A percentile compares a stretch with the other conserved stretches of the same genome.
phyloP scores from a whole-genome alignment of 768 basidiomycete genomes.

The Naganishia vaughanmartiniae region DNA sequence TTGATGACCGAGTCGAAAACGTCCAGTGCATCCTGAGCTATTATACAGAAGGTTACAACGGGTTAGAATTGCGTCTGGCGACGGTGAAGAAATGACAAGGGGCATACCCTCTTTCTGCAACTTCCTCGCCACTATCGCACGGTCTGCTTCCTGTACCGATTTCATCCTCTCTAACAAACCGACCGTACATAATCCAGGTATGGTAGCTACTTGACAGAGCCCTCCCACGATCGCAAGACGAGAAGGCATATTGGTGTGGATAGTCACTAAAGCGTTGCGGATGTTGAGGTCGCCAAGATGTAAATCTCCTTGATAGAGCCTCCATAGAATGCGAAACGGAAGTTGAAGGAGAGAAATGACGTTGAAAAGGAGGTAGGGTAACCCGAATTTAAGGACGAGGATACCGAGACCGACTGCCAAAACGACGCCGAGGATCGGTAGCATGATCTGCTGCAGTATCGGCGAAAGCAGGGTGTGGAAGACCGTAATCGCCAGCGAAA shows the following conservation, averaged over 20 bases:
- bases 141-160: constrained; percentile 11
- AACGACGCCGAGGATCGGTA: neutral
- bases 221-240: neutral
- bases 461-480: constrained; percentile 7
- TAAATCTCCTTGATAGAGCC: constrained; percentile 4
- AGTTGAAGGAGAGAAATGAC: neutral
- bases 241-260: constrained; percentile 12
- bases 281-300: neutral
- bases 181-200: constrained; percentile 5
- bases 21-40: constrained; percentile 25
- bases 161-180: constrained; percentile 3
- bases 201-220: neutral
- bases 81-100: neutral
- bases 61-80: neutral
- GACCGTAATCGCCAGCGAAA: constrained; percentile 1
- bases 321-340: neutral
- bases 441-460: neutral
- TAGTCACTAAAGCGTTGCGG: neutral
- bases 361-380: constrained; percentile 3
- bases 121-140: constrained; percentile 22
- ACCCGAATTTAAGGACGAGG: neutral
- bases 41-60: neutral
- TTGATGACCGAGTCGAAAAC: constrained; percentile 31
- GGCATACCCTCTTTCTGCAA: constrained; percentile 30
- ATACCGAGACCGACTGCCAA: neutral